Conservation (phyloP, 1,284 basidiomycete genomes). For the Ceratobasidium sp. region DNA sequence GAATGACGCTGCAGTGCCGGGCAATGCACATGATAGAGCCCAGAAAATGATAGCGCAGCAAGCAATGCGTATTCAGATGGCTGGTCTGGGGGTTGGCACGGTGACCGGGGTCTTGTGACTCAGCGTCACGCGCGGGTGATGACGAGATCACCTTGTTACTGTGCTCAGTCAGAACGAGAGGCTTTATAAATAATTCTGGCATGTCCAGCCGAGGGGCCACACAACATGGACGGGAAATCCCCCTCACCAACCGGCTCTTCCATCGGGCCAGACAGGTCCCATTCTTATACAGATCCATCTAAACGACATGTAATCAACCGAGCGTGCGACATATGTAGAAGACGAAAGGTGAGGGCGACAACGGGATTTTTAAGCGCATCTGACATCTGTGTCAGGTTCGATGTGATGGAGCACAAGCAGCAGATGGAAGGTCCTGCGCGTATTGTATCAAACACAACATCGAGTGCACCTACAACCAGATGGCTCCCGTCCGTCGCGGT, state of each 20-base stretch:
- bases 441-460: conserved; percentile 33
- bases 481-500: conserved; percentile 27
- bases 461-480: conserved; percentile 36
- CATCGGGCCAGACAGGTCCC: conserved; percentile 25
- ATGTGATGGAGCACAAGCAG: conserved; percentile 29
- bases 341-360: conserved; percentile 23
- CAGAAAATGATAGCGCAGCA: not conserved
- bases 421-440: conserved; percentile 26
- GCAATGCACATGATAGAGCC: not conserved
- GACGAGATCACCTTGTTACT: not conserved
- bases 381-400: conserved; percentile 3
- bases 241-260: conserved; percentile 11
- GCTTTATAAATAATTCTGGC: conserved; percentile 32
- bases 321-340: conserved; percentile 30
- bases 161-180: not conserved
- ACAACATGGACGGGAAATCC: conserved; percentile 25
- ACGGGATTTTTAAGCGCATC: not conserved
- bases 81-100: conserved; percentile 13
- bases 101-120: not conserved
- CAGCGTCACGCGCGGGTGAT: conserved; percentile 23
- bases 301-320: conserved; percentile 32
- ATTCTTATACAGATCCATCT: conserved; percentile 17
- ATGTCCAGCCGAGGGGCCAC: not conserved
- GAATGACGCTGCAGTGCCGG: too few species aligned
- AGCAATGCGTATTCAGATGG: not conserved